Percentiles rank a stretch among this genome's conserved stretches.
phyloP scores from a whole-genome alignment of 768 basidiomycete species.

The Holtermannia corniformis region DNA sequence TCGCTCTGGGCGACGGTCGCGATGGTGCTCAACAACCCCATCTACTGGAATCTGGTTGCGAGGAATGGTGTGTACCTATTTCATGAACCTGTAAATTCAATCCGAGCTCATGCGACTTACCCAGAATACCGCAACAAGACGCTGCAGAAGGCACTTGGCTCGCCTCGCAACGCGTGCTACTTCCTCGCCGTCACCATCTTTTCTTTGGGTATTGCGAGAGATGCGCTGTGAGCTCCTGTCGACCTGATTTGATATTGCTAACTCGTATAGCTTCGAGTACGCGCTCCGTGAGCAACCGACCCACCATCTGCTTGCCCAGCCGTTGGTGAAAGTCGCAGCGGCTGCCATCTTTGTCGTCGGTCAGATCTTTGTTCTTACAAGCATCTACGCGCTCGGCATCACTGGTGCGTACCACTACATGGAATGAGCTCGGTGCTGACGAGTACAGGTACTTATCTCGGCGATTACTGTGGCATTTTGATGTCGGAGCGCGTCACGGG shows the following conservation, averaged over 20 bases:
- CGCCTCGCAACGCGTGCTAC: conserved; percentile 70
- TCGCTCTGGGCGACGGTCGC: conserved; percentile 60
- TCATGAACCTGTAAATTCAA: not conserved
- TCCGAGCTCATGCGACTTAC: not conserved
- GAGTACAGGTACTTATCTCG: conserved; percentile 56
- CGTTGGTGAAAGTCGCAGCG: conserved; percentile 49
- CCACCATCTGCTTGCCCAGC: conserved; percentile 55
- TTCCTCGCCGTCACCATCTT: conserved; percentile 78
- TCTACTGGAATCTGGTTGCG: conserved; percentile 92
- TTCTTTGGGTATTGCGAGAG: conserved; percentile 71
- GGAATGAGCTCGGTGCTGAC: not conserved
- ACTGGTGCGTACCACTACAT: conserved; percentile 48
- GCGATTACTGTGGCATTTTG: conserved; percentile 47
- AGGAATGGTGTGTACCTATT: conserved; percentile 67
- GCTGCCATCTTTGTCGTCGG: conserved; percentile 58
- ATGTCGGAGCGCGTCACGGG: conserved; percentile 80
- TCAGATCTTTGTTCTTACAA: conserved; percentile 74
- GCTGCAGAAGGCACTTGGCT: conserved; percentile 71
- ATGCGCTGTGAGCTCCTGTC: conserved; percentile 58
- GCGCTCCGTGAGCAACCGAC: conserved; percentile 71
- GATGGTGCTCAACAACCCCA: conserved; percentile 78
- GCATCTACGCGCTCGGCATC: conserved; percentile 81
- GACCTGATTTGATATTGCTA: not conserved
- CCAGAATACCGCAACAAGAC: conserved; percentile 75
- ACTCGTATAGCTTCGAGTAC: conserved; percentile 54